Evolutionary conservation across 805 yeast genomes (phyloP).

Genomic region (Tetrapisispora fleetii): DNA sequence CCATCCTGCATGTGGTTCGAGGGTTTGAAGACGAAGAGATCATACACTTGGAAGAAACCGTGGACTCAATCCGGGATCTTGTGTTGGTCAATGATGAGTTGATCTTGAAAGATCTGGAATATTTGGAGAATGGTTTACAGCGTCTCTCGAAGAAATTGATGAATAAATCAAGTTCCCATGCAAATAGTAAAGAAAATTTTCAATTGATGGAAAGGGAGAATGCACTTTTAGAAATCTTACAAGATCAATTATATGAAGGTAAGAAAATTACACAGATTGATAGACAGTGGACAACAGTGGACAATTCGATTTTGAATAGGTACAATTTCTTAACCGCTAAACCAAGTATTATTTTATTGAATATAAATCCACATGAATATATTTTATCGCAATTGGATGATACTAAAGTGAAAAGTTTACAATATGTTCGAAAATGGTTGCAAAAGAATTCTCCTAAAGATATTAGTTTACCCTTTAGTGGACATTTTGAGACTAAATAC

Average conservation of each 20-base stretch:
- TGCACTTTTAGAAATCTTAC: constrained; percentile 32
- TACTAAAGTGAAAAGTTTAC: constrained; percentile 41
- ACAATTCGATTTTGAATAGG: constrained; percentile 56
- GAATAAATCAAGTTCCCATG: constrained; percentile 21
- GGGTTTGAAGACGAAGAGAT: constrained; percentile 68
- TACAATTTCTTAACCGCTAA: constrained; percentile 76
- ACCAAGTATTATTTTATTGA: constrained; percentile 72
- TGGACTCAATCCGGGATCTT: constrained; percentile 67
- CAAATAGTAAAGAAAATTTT: not conserved
- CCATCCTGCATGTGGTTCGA: constrained; percentile 70
- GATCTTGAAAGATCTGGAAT: constrained; percentile 68
- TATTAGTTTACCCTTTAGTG: constrained; percentile 59
- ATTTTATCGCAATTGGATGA: constrained; percentile 18
- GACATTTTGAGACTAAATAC: constrained; percentile 36
- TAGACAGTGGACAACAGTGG: constrained; percentile 51
- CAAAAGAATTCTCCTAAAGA: constrained; percentile 49
- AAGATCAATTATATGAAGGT: constrained; percentile 43
- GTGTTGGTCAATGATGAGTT: constrained; percentile 68
- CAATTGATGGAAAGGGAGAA: constrained; percentile 32
- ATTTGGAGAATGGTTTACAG: constrained; percentile 50
- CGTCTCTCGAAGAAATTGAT: constrained; percentile 35
- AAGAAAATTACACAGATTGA: constrained; percentile 50
- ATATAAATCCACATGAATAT: constrained; percentile 65
- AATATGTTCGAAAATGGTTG: constrained; percentile 56
- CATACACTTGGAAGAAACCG: constrained; percentile 63